These are phyloP conservation scores for Sporothrix variecibatus DNA, from an alignment of 2,329 filamentous ascomycete genomes.

Conservation along the genomic window DNA sequence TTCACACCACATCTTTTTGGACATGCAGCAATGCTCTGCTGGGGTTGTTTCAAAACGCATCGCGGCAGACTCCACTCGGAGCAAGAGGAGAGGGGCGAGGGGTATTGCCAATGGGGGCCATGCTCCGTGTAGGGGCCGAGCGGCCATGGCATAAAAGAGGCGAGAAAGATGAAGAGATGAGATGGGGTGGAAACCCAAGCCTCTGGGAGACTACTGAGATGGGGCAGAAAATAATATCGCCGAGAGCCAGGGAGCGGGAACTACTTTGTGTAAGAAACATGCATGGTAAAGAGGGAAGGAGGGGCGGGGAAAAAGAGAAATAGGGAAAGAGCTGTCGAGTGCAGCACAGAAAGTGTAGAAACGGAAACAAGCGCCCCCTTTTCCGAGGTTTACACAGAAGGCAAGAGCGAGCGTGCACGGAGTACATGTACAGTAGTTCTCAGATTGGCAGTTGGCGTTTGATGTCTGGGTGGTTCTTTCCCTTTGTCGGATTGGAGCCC, in stretches of 20 bases:
- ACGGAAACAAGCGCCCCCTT: background rate
- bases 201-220: background rate
- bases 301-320: background rate
- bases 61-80: conserved; percentile 11
- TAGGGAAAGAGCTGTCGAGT: conserved; percentile 10
- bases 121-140: conserved; percentile 10
- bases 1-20: conserved; percentile 3
- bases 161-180: background rate
- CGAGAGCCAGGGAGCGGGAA: conserved; percentile 8
- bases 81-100: background rate
- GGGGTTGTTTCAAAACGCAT: conserved; percentile 11
- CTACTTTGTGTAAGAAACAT: background rate
- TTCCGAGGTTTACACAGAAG: background rate
- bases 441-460: background rate
- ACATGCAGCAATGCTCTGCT: conserved; percentile 3
- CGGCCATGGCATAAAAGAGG: conserved; percentile 7
- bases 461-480: background rate
- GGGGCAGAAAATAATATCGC: background rate
- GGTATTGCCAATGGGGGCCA: background rate
- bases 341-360: background rate
- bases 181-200: background rate
- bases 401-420: background rate
- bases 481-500: background rate
- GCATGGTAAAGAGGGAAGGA: background rate
- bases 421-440: background rate